These are phyloP conservation scores for Tuber umbilicatum DNA, from an alignment of 495 filamentous ascomycete species.

Conservation along the genomic window DNA sequence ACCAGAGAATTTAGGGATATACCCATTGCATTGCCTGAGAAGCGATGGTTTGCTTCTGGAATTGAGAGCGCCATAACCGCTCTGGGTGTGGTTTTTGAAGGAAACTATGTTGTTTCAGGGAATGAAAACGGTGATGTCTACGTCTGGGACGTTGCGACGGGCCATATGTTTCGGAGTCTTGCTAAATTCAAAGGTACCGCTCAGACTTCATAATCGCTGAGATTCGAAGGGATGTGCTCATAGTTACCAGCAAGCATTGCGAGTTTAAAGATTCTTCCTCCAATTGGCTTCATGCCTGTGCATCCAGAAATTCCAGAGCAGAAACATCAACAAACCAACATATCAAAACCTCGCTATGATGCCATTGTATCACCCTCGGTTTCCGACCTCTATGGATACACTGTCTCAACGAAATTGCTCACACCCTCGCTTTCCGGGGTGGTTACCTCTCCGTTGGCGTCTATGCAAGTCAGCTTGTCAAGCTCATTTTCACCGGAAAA, in stretches of 20 bases:
- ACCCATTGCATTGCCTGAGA: slow-evolving; percentile 31
- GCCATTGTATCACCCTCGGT: slow-evolving; percentile 28
- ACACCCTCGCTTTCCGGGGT: not conserved
- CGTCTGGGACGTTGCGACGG: slow-evolving; percentile 41
- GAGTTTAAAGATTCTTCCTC: slow-evolving; percentile 29
- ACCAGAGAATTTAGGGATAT: slow-evolving; percentile 27
- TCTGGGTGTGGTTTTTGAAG: slow-evolving; percentile 34
- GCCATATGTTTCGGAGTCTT: slow-evolving; percentile 33
- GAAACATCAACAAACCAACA: slow-evolving; percentile 22
- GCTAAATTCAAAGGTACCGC: slow-evolving; percentile 32
- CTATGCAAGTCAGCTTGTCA: slow-evolving; percentile 3
- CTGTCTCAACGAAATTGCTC: slow-evolving; percentile 9
- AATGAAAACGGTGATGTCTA: slow-evolving; percentile 37
- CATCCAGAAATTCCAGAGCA: not conserved
- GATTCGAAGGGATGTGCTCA: not conserved
- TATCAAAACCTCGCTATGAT: slow-evolving; percentile 37
- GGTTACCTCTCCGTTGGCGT: not conserved
- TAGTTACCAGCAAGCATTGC: slow-evolving; percentile 25
- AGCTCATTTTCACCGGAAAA: slow-evolving; percentile 16
- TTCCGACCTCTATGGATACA: slow-evolving; percentile 19
- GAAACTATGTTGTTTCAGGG: slow-evolving; percentile 38
- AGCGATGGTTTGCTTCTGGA: slow-evolving; percentile 20
- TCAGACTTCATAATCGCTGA: not conserved
- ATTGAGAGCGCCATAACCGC: slow-evolving; percentile 30
- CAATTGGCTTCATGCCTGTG: slow-evolving; percentile 23